Conservation (phyloP, 768 basidiomycete species). For the Termitomyces sp. region DNA sequence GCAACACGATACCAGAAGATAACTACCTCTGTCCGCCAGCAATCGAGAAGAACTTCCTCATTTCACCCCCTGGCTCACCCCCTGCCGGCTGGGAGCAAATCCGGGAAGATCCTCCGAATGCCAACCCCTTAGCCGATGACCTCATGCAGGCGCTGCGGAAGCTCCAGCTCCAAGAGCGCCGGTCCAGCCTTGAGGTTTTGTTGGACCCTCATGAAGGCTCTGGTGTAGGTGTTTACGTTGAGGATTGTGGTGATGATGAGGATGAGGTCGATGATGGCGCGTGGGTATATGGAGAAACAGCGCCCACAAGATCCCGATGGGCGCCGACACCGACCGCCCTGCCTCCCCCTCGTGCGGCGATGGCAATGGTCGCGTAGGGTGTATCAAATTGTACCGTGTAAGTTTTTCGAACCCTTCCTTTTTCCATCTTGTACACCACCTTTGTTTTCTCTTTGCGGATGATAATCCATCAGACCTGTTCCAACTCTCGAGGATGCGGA, state of each 20-base stretch:
- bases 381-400: slow-evolving; percentile 14
- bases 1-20: slow-evolving; percentile 29
- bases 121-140: slow-evolving; percentile 79
- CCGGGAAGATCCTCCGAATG: slow-evolving; percentile 86
- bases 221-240: slow-evolving; percentile 75
- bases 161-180: slow-evolving; percentile 52
- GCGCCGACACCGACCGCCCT: slow-evolving; percentile 52
- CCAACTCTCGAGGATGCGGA: slow-evolving; percentile 56
- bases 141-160: slow-evolving; percentile 73
- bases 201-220: slow-evolving; percentile 64
- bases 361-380: slow-evolving; percentile 19
- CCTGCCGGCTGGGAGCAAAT: slow-evolving; percentile 96
- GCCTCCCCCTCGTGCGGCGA: slow-evolving; percentile 40
- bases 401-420: background rate
- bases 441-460: slow-evolving; percentile 33
- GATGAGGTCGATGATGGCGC: slow-evolving; percentile 43
- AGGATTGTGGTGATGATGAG: slow-evolving; percentile 53
- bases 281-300: slow-evolving; percentile 61
- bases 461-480: slow-evolving; percentile 77
- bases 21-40: slow-evolving; percentile 72
- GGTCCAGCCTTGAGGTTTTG: slow-evolving; percentile 46
- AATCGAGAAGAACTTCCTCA: slow-evolving; percentile 90
- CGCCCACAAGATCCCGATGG: slow-evolving; percentile 49
- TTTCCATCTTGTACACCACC: slow-evolving; percentile 2
- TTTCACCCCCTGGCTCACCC: slow-evolving; percentile 96